phyloP scores from a whole-genome alignment of 306 rosid genomes.

The Glycine soja region DNA sequence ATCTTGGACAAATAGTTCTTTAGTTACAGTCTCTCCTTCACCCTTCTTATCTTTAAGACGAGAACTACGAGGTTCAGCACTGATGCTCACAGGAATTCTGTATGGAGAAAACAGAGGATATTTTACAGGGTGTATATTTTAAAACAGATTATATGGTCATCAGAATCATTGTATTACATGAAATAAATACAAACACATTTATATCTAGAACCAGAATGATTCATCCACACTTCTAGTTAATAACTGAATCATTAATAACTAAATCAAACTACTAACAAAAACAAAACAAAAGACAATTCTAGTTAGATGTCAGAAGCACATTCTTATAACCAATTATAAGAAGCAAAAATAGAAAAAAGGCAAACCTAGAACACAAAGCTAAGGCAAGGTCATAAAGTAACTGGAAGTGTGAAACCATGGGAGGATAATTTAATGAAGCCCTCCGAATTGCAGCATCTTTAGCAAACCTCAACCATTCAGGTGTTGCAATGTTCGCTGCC shows the following conservation, averaged over 20 bases:
- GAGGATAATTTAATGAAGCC: slow-evolving; percentile 96
- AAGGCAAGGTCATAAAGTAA: slow-evolving; percentile 97
- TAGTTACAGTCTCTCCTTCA: slow-evolving; percentile 92
- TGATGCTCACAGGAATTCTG: slow-evolving; percentile 68
- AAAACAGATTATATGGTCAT: slow-evolving; percentile 29
- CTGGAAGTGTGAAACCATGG: slow-evolving; percentile 99
- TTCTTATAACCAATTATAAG: too few relatives aligned
- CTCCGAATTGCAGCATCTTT: slow-evolving; percentile 98
- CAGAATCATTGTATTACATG: slow-evolving; percentile 27
- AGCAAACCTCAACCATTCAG: slow-evolving; percentile 97
- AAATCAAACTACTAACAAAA: slow-evolving; percentile 22
- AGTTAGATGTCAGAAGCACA: slow-evolving; percentile 13
- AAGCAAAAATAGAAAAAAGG: slow-evolving; percentile 39
- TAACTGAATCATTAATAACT: background rate
- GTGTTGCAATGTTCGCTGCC: slow-evolving; percentile 99
- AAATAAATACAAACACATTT: background rate
- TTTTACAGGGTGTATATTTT: slow-evolving; percentile 31
- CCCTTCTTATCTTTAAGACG: slow-evolving; percentile 92
- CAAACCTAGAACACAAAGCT: slow-evolving; percentile 90
- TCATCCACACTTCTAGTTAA: too few relatives aligned
- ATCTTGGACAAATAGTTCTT: slow-evolving; percentile 83
- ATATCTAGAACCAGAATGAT: slow-evolving; percentile 9
- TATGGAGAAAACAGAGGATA: slow-evolving; percentile 49
- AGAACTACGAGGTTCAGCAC: slow-evolving; percentile 88
- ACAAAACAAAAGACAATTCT: slow-evolving; percentile 30